A percentile compares a stretch with the other conserved stretches of the same genome.
Evolutionary conservation across 2,329 filamentous ascomycete species (phyloP).

Genomic region (Aureobasidium melanogenum): DNA sequence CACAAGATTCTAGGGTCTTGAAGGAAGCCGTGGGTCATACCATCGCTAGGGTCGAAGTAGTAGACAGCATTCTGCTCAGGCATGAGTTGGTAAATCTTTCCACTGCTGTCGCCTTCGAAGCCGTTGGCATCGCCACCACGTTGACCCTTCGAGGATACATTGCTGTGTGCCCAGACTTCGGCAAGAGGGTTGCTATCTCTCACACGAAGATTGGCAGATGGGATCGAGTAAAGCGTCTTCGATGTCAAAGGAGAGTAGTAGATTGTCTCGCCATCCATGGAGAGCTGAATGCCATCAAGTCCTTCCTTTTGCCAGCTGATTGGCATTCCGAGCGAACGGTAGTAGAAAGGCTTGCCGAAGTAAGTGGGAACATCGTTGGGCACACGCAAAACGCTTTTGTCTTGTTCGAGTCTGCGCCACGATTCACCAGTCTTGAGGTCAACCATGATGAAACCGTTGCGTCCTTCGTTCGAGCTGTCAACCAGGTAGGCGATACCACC

Average conservation of each 20-base stretch:
- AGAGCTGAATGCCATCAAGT: conserved; percentile 37
- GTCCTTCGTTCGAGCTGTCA: conserved; percentile 38
- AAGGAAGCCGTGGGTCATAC: conserved; percentile 30
- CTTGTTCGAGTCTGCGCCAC: conserved; percentile 32
- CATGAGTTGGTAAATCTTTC: conserved; percentile 40
- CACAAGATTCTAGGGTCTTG: conserved; percentile 37
- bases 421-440: conserved; percentile 34
- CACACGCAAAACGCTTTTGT: conserved; percentile 24
- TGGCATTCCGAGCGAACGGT: conserved; percentile 19
- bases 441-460: conserved; percentile 39
- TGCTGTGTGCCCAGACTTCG: conserved; percentile 35
- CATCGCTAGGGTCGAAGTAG: conserved; percentile 33
- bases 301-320: conserved; percentile 23
- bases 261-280: conserved; percentile 33
- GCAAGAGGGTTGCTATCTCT: conserved; percentile 25
- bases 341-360: conserved; percentile 25
- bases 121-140: conserved; percentile 39
- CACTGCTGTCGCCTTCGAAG: conserved; percentile 36
- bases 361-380: conserved; percentile 24
- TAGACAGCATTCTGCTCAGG: conserved; percentile 38
- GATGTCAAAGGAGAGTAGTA: conserved; percentile 36
- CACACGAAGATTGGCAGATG: conserved; percentile 25
- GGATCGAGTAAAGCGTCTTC: conserved; percentile 27
- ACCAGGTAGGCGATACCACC: conserved; percentile 38
- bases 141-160: conserved; percentile 38